Evolutionary conservation across 306 rosid species (phyloP).

Genomic region (Quercus berberidifolia): DNA sequence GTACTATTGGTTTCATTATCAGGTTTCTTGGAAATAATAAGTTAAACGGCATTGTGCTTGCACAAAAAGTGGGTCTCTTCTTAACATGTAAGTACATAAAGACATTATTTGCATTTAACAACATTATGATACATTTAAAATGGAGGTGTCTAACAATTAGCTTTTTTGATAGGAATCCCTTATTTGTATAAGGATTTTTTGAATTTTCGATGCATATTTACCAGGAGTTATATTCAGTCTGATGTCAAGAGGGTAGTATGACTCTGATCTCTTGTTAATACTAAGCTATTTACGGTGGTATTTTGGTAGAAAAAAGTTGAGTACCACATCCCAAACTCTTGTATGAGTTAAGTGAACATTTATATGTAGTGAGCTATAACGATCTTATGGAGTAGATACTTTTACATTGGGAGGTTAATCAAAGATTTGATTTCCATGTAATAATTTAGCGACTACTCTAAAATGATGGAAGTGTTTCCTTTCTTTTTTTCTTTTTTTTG

Average conservation of each 20-base stretch:
- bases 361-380: background rate
- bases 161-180: background rate
- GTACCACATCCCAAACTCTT: background rate
- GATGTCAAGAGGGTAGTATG: background rate
- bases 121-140: constrained; percentile 6
- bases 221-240: background rate
- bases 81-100: too few relatives aligned
- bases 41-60: too few relatives aligned
- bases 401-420: background rate
- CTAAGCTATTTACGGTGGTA: background rate
- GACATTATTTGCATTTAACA: too few relatives aligned
- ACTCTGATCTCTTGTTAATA: background rate
- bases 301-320: background rate
- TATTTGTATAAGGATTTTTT: background rate
- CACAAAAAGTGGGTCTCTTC: too few relatives aligned
- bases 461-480: background rate
- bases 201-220: background rate
- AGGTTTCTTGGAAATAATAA: too few relatives aligned
- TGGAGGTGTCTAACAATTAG: background rate
- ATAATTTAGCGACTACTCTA: background rate
- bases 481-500: too few relatives aligned
- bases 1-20: background rate
- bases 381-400: background rate
- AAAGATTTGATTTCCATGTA: background rate
- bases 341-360: background rate